Conservation (phyloP, 305 asterid genomes). For the Stenogyne calaminthoides region DNA sequence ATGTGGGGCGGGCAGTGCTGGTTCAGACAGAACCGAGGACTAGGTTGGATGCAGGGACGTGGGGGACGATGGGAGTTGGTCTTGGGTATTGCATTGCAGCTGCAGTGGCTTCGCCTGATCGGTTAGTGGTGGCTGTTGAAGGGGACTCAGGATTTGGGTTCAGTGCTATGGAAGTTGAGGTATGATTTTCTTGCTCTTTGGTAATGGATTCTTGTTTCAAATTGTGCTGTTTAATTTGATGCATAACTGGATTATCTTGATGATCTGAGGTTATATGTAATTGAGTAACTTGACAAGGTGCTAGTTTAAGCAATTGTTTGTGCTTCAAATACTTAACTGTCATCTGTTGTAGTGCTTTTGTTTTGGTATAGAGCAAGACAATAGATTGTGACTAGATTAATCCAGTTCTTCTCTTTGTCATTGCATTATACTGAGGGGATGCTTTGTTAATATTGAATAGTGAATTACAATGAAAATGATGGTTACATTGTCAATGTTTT, state of each 20-base stretch:
- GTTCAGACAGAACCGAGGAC: constrained; percentile 90
- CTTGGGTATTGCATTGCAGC: constrained; percentile 98
- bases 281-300: background rate
- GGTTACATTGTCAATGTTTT: too few species aligned
- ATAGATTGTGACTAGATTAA: background rate
- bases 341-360: background rate
- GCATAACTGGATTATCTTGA: background rate
- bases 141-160: constrained; percentile 97
- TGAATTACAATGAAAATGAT: too few species aligned
- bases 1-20: constrained; percentile 76
- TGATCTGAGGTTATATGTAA: background rate
- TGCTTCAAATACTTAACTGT: background rate
- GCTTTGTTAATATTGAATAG: too few species aligned
- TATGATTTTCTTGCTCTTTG: constrained; percentile 31
- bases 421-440: background rate
- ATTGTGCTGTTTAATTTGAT: background rate
- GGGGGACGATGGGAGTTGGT: constrained; percentile 99
- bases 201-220: background rate
- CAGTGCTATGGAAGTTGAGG: constrained; percentile 98
- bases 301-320: background rate
- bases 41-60: constrained; percentile 94
- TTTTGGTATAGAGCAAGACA: background rate
- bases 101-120: constrained; percentile 78
- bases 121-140: constrained; percentile 93
- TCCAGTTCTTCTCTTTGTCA: background rate